Percentiles rank a stretch among this genome's conserved stretches.
Conservation (phyloP, 768 basidiomycete species). For the Favolaschia claudopus region DNA sequence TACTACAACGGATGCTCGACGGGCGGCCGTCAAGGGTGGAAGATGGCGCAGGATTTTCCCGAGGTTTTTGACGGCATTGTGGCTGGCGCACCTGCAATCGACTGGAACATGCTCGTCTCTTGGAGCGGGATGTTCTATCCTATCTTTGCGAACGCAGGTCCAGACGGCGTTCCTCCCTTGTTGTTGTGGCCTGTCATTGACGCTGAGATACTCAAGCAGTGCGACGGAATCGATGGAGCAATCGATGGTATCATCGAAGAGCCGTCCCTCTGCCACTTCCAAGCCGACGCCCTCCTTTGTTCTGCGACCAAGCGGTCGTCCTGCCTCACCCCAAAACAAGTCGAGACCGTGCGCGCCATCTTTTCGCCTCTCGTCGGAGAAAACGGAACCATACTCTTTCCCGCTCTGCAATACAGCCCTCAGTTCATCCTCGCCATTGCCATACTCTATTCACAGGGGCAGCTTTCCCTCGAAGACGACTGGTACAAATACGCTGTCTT, state of each 20-base stretch:
- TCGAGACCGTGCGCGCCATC: slow-evolving; percentile 22
- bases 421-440: neutral
- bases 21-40: slow-evolving; percentile 31
- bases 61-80: slow-evolving; percentile 35
- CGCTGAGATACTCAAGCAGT: slow-evolving; percentile 20
- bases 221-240: slow-evolving; percentile 23
- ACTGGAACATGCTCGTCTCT: neutral
- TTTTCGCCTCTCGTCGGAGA: slow-evolving; percentile 22
- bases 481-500: slow-evolving; percentile 2
- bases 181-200: slow-evolving; percentile 20
- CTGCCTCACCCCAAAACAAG: slow-evolving; percentile 26
- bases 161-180: slow-evolving; percentile 10
- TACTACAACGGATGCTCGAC: slow-evolving; percentile 34
- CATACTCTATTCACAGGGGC: too few species aligned
- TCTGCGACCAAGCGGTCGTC: neutral
- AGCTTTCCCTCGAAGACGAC: too few species aligned
- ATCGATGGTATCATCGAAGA: slow-evolving; percentile 29
- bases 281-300: slow-evolving; percentile 24
- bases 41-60: slow-evolving; percentile 27
- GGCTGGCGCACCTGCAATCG: slow-evolving; percentile 31
- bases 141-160: neutral
- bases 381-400: slow-evolving; percentile 10
- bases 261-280: slow-evolving; percentile 28
- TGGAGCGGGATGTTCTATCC: neutral
- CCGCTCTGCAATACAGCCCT: slow-evolving; percentile 13